A percentile compares a stretch with the other conserved stretches of the same genome.
phyloP scores from a whole-genome alignment of 2,329 filamentous ascomycete species.

The Aplosporella prunicola region DNA sequence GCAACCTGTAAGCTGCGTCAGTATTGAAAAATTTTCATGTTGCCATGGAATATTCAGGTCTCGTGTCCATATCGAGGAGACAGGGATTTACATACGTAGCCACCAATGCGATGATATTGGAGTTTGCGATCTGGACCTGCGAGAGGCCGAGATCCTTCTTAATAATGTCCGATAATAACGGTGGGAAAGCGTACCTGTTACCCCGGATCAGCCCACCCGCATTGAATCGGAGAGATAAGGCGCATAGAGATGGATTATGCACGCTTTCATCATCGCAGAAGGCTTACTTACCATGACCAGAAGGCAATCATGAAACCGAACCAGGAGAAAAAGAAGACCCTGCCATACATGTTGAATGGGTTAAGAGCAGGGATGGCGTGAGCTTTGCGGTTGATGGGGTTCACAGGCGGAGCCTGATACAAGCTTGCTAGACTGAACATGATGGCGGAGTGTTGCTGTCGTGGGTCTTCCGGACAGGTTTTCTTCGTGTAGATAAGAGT shows the following conservation, averaged over 20 bases:
- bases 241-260: background rate
- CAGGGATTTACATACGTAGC: conserved; percentile 28
- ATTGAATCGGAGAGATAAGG: conserved; percentile 1
- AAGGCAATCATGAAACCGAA: conserved; percentile 80
- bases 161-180: conserved; percentile 70
- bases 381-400: conserved; percentile 77
- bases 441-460: background rate
- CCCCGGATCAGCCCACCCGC: background rate
- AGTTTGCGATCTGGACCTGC: conserved; percentile 67
- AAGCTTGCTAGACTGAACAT: conserved; percentile 19
- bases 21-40: no score
- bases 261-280: conserved; percentile 9
- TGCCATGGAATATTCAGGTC: background rate
- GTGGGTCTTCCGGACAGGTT: no score
- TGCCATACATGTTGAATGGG: conserved; percentile 66
- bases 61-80: background rate
- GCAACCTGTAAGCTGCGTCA: conserved; percentile 42
- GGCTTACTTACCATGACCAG: conserved; percentile 56
- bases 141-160: conserved; percentile 66
- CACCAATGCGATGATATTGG: conserved; percentile 71
- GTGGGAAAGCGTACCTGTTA: conserved; percentile 74
- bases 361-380: conserved; percentile 72
- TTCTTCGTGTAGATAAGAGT: no score
- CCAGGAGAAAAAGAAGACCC: conserved; percentile 87
- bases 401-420: conserved; percentile 56